Conservation (phyloP, 805 yeast species). For the Barnettozyma wickerhamii region DNA sequence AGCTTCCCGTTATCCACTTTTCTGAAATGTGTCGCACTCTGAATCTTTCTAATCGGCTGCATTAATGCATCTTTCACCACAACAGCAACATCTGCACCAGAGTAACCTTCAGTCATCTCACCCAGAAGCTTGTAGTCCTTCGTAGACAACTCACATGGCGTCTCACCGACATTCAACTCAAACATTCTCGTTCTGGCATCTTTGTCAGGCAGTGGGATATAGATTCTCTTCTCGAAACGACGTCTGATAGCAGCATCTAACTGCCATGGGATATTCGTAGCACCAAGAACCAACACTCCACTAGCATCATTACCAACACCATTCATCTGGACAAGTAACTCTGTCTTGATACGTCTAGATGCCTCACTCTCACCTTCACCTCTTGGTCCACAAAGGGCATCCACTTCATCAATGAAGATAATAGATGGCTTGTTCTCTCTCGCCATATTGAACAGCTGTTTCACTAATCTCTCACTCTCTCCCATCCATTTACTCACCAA, state of each 20-base stretch:
- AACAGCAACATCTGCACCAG: conserved; percentile 96
- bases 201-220: conserved; percentile 91
- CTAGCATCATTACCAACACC: conserved; percentile 95
- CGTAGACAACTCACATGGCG: conserved; percentile 72
- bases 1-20: conserved; percentile 46
- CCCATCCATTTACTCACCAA: conserved; percentile 99
- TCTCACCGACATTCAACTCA: conserved; percentile 85
- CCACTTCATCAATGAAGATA: conserved; percentile 96
- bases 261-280: conserved; percentile 99
- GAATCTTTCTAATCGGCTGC: conserved; percentile 96
- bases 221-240: conserved; percentile 92
- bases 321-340: conserved; percentile 94
- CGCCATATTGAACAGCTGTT: conserved; percentile 93
- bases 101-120: conserved; percentile 93
- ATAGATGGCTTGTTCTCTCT: conserved; percentile 94
- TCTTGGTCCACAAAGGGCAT: conserved; percentile 95
- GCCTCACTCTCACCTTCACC: conserved; percentile 99
- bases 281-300: conserved; percentile 94
- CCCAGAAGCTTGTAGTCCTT: conserved; percentile 78
- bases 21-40: conserved; percentile 93
- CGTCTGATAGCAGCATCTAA: conserved; percentile 96
- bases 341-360: conserved; percentile 92
- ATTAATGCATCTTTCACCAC: conserved; percentile 95
- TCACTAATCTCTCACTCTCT: conserved; percentile 92
- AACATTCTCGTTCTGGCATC: conserved; percentile 92